Percentiles rank a stretch among this genome's conserved stretches.
These are phyloP conservation scores for Jaltomata sinuosa DNA, from an alignment of 257 asterid species.

Conservation along the genomic window DNA sequence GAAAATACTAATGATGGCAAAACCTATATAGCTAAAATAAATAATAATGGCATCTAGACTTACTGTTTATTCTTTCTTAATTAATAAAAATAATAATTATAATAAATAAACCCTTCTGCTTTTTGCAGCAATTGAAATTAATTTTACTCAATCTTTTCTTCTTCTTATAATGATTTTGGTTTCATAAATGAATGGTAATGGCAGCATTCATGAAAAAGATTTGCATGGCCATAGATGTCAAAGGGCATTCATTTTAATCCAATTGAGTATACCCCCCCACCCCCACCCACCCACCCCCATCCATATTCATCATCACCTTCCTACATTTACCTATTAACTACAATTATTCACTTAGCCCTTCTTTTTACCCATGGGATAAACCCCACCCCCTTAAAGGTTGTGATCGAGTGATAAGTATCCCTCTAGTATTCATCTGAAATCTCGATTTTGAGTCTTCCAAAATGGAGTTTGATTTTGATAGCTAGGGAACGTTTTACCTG, in stretches of 20 bases:
- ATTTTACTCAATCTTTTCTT: constrained; percentile 8
- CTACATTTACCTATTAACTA: constrained; percentile 26
- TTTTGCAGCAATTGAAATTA: constrained; percentile 38
- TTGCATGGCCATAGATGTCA: constrained; percentile 34
- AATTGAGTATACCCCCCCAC: constrained; percentile 4
- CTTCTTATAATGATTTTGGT: constrained; percentile 37
- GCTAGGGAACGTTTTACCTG: no score
- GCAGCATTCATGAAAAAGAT: constrained; percentile 37
- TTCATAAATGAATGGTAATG: constrained; percentile 33
- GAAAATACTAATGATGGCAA: constrained; percentile 57
- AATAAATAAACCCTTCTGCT: background rate
- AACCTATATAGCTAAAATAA: constrained; percentile 7
- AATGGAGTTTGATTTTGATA: no score
- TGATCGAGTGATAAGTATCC: background rate
- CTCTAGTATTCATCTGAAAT: background rate
- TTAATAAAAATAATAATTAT: background rate
- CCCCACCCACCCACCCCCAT: no score
- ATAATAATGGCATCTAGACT: constrained; percentile 34
- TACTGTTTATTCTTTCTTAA: constrained; percentile 15
- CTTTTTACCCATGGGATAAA: background rate
- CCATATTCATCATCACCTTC: constrained; percentile 4
- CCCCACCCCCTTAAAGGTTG: background rate
- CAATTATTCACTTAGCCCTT: constrained; percentile 37
- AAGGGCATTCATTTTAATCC: constrained; percentile 23
- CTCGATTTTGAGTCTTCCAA: background rate